Base-by-base conservation (phyloP, 2,329 filamentous ascomycete genomes). In the Exophiala bonariae region DNA sequence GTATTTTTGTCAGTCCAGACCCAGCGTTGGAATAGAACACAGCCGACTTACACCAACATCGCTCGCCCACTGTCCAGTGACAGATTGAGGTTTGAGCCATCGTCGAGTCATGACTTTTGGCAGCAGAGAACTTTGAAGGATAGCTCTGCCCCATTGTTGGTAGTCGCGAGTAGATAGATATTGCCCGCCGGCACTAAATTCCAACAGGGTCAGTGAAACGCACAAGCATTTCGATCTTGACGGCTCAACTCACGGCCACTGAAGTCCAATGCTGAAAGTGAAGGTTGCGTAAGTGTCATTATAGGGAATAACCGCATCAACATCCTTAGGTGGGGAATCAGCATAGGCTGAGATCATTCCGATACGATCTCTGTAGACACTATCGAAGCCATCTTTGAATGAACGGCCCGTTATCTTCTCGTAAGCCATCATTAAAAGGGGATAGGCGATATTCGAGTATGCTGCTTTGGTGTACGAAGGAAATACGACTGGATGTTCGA, bases 1-100 rank as follows among this genome's bases (percentile, higher is more conserved):
- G n/a, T n/a, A n/a, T n/a, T n/a, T n/a, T n/a, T n/a, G 71, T 72
- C 72, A 76, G 1, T 72, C 73, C 19, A 66, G 65, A 13, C 28
- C 28, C 9, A 9, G 28, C 9, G 28, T 31, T 13, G 9, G 28
- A 10, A 31, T 31, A 10, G 10, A 31, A 31, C 10, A 31, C n/a
- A 35, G 32, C n/a, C n/a, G 6, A 18, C 32, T 16, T 35, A 35
- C 32, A 6, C 71, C 68, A 1, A 74, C 60, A 2, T 65, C 64
- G 32, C 6, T 67, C 65, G 6, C 71, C 69, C 1, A 74, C 61
- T 1, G 66, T 64, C 8, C 67, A 64, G 32, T 59, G 50, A 3
- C 14, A 5, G 28, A 46, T 18, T 67, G 70, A 0, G 74, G 74
- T 42, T 72, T 72, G 14, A 77, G 59, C 73, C 73, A 76, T 26